Evolutionary conservation across 2,329 filamentous ascomycete species (phyloP).

Genomic region (Arthrobotrys megalospora): DNA sequence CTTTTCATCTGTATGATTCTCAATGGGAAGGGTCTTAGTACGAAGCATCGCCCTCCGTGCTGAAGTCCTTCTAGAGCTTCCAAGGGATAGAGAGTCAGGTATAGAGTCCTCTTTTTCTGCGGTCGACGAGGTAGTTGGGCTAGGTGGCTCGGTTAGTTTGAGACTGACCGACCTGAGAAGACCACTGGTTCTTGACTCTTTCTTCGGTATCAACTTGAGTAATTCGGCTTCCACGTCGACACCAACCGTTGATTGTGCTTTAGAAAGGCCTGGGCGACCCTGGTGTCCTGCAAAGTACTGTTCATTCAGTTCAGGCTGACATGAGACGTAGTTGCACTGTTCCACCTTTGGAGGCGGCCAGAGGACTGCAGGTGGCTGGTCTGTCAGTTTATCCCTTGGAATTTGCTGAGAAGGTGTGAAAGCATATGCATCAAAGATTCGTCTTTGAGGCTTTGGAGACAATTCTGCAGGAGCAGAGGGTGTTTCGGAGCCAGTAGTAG

Average conservation of each 20-base stretch:
- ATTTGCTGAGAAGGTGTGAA: conserved; percentile 48
- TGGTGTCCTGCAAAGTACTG: conserved; percentile 38
- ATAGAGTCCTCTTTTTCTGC: conserved; percentile 12
- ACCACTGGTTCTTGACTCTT: neutral
- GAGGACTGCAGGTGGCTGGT: conserved; percentile 20
- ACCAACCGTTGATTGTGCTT: conserved; percentile 31
- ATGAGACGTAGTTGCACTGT: conserved; percentile 31
- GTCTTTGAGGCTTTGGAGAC: conserved; percentile 9
- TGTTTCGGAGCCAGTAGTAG: neutral
- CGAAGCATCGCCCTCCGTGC: conserved; percentile 12
- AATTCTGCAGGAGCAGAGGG: neutral
- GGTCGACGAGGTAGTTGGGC: neutral
- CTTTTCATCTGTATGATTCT: conserved; percentile 22
- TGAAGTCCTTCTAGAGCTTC: neutral
- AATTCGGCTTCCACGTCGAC: conserved; percentile 22
- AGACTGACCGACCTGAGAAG: conserved; percentile 21
- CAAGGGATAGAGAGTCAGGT: neutral
- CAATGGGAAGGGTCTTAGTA: conserved; percentile 36
- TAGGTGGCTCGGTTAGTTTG: conserved; percentile 29
- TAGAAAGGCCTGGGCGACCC: conserved; percentile 24
- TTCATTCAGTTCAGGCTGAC: conserved; percentile 31
- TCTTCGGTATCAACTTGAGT: conserved; percentile 7
- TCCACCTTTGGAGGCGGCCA: conserved; percentile 29
- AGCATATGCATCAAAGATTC: conserved; percentile 39
- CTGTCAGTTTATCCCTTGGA: conserved; percentile 35